Base-by-base conservation (phyloP, 805 yeast genomes). In the Zygotorulaspora danielsina region DNA sequence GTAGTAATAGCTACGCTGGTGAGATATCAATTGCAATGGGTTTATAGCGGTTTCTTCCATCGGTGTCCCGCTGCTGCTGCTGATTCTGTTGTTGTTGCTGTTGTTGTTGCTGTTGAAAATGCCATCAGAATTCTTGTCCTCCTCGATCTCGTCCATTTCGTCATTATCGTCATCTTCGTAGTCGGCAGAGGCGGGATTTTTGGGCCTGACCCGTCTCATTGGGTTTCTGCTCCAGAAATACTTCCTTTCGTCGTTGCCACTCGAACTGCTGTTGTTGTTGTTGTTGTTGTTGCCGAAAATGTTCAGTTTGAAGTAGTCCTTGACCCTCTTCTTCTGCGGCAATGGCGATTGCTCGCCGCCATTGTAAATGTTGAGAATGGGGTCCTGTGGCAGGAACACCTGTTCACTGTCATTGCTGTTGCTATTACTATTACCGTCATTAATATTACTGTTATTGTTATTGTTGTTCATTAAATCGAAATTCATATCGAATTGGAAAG, bases 291-390 rank as follows among this genome's bases (percentile, higher is more conserved):
- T 41, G 16, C 47, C 47, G 22, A 58, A 57, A 21, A 57, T 38
- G 41, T 52, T 58, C 15, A 58, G 38, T 41, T 57, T 58, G 31
- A 57, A 57, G 35, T 55, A 57, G 38, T 55, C 56, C 38, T 42
- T 50, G 6, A 55, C 51, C 39, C 47, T 51, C 39, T 53, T 50
- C 39, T 46, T 44, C 36, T 37, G 42, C 10, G 39, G 34, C 26
- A 31, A 33, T 20, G 35, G 43, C 17, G 38, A 37, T 15, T 39
- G 35, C 19, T 30, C 33, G 28, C 21, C 27, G 20, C 36, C 35
- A 13, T 42, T 34, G 15, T 39, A 35, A 13, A 38, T 36, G 24
- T 25, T 28, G 38, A 36, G 28, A 30, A 25, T 26, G 24, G 24
- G 41, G 36, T 45, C 44, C 26, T 36, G 31, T 9, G 26, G 41